Conservation (phyloP, 2,329 filamentous ascomycete species). For the Seiridium cupressi region DNA sequence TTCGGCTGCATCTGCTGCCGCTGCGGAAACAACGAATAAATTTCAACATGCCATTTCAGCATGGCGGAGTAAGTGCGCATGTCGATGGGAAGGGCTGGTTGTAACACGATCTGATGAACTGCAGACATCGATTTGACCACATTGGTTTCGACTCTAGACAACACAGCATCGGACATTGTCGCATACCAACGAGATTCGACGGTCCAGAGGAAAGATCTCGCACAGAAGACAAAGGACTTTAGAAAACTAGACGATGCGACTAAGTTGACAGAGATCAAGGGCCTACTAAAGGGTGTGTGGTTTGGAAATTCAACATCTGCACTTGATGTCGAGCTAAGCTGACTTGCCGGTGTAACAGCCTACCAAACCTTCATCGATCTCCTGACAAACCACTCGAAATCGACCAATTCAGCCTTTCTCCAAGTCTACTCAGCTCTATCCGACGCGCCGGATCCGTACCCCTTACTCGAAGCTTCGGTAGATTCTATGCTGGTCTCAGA, state of each 20-base stretch:
- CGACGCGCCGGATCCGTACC: constrained; percentile 95
- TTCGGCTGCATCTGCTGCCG: constrained; percentile 25
- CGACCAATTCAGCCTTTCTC: constrained; percentile 88
- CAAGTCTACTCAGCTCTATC: constrained; percentile 91
- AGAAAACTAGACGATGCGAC: constrained; percentile 82
- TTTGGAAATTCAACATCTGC: neutral
- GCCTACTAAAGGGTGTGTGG: constrained; percentile 73
- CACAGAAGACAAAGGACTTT: constrained; percentile 99
- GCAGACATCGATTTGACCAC: constrained; percentile 83
- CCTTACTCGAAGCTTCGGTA: constrained; percentile 91
- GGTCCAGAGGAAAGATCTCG: constrained; percentile 91
- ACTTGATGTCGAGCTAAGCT: neutral
- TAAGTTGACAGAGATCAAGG: constrained; percentile 87
- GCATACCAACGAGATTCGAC: constrained; percentile 92
- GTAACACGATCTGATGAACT: constrained; percentile 16
- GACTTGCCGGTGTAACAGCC: constrained; percentile 47
- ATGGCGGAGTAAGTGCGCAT: constrained; percentile 74
- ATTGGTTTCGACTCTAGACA: constrained; percentile 82
- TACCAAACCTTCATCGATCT: constrained; percentile 98
- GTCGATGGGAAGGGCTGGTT: constrained; percentile 6
- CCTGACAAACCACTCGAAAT: constrained; percentile 92
- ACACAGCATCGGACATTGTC: constrained; percentile 92
- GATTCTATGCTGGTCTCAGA: constrained; percentile 90
- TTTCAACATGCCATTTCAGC: constrained; percentile 95
- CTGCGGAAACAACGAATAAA: constrained; percentile 71